Evolutionary conservation across 768 basidiomycete genomes (phyloP).

Genomic region (Fomitopsis serialis): DNA sequence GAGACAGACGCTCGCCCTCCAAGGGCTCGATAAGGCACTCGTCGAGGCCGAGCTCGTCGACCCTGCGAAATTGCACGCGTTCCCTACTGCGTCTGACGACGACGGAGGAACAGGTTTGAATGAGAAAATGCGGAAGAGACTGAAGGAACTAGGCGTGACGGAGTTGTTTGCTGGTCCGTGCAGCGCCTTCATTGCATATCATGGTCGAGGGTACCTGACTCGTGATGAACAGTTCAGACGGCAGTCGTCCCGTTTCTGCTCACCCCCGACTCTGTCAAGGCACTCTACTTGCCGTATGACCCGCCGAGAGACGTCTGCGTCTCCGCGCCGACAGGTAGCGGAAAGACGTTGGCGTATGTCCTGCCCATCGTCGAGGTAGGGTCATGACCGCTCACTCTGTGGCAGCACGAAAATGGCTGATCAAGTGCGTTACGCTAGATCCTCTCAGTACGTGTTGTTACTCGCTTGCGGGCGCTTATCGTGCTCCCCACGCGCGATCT

Average conservation of each 20-base stretch:
- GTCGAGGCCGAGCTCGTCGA: conserved; percentile 66
- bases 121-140: conserved; percentile 51
- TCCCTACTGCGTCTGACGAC: conserved; percentile 35
- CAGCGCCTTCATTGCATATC: neutral
- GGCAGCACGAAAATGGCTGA: neutral
- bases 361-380: conserved; percentile 81
- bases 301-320: conserved; percentile 82
- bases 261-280: conserved; percentile 29
- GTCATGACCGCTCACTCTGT: too few relatives aligned
- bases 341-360: conserved; percentile 96
- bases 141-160: conserved; percentile 74
- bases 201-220: neutral
- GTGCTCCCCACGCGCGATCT: conserved; percentile 93
- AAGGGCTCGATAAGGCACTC: conserved; percentile 74
- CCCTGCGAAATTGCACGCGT: conserved; percentile 39
- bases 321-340: conserved; percentile 96
- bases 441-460: conserved; percentile 68
- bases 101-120: conserved; percentile 48
- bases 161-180: conserved; percentile 83
- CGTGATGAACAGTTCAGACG: conserved; percentile 67
- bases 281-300: conserved; percentile 61
- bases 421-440: conserved; percentile 29
- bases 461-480: conserved; percentile 80
- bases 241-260: conserved; percentile 80
- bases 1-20: conserved; percentile 62